Conservation (phyloP, 495 filamentous ascomycete genomes). For the Penicillium canescens region DNA sequence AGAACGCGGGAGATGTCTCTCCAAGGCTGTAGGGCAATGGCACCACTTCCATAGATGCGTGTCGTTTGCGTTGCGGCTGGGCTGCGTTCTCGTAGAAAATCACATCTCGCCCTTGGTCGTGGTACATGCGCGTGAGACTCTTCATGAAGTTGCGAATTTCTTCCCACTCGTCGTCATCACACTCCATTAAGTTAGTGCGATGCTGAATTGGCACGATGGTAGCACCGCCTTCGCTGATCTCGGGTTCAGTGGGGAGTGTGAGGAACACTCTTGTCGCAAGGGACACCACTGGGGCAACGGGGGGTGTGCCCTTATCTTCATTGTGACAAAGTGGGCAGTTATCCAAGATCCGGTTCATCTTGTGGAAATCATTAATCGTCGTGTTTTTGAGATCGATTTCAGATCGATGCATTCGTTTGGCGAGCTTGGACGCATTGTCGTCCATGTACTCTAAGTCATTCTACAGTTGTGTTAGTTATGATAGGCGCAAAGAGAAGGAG, state of each 20-base stretch:
- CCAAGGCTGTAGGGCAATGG: slow-evolving; percentile 86
- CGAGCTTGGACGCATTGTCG: slow-evolving; percentile 89
- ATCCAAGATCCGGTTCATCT: slow-evolving; percentile 85
- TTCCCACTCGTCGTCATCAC: slow-evolving; percentile 99
- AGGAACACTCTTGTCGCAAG: slow-evolving; percentile 85
- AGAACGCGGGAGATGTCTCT: slow-evolving; percentile 90
- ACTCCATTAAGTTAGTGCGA: slow-evolving; percentile 86
- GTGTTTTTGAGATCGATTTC: slow-evolving; percentile 87
- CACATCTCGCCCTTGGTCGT: slow-evolving; percentile 85
- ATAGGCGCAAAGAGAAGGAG: neutral
- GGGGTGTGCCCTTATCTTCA: slow-evolving; percentile 80
- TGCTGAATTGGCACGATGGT: slow-evolving; percentile 90
- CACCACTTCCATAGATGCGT: slow-evolving; percentile 84
- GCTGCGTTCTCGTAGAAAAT: slow-evolving; percentile 98
- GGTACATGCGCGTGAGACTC: slow-evolving; percentile 87
- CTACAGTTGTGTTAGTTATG: slow-evolving; percentile 40
- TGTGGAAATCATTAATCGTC: slow-evolving; percentile 85
- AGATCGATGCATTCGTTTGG: slow-evolving; percentile 84
- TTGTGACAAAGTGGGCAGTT: slow-evolving; percentile 90
- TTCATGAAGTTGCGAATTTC: slow-evolving; percentile 99
- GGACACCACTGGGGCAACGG: slow-evolving; percentile 87
- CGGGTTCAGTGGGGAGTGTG: slow-evolving; percentile 86
- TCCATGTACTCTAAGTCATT: slow-evolving; percentile 97
- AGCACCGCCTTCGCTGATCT: slow-evolving; percentile 79
- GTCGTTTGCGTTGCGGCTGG: slow-evolving; percentile 70